Evolutionary conservation across 495 filamentous ascomycete genomes (phyloP).

Genomic region (Lophiostoma macrostomum): DNA sequence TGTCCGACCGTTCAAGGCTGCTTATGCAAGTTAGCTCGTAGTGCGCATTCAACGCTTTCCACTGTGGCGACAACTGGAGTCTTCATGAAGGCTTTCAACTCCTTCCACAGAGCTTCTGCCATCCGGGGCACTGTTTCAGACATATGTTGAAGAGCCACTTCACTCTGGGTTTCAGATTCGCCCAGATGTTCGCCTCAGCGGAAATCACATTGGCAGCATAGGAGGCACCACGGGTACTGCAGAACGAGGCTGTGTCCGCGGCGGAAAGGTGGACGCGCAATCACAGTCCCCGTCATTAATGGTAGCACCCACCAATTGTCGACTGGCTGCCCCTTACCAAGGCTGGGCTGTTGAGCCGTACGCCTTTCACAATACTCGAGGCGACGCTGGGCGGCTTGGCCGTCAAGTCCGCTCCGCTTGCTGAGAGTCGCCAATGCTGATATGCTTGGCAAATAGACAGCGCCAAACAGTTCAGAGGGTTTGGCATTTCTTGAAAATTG

Average conservation of each 20-base stretch:
- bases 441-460: constrained; percentile 21
- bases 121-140: no score
- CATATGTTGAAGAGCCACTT: no score
- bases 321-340: constrained; percentile 19
- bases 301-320: constrained; percentile 1
- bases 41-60: no score
- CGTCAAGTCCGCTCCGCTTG: constrained; percentile 13
- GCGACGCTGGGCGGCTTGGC: constrained; percentile 14
- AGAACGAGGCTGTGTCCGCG: constrained; percentile 24
- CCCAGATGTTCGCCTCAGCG: no score
- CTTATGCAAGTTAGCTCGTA: no score
- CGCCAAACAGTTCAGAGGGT: constrained; percentile 17
- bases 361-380: constrained; percentile 7
- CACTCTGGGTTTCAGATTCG: no score
- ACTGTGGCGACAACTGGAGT: no score
- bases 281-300: constrained; percentile 8
- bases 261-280: constrained; percentile 9
- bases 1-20: no score
- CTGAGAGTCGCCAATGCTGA: constrained; percentile 14
- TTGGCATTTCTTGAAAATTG: constrained; percentile 31
- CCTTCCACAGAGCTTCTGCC: no score
- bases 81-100: no score
- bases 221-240: no score
- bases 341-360: constrained; percentile 1
- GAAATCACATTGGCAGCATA: no score